phyloP scores from a whole-genome alignment of 2,329 filamentous ascomycete genomes.

The Fusarium guadeloupense region DNA sequence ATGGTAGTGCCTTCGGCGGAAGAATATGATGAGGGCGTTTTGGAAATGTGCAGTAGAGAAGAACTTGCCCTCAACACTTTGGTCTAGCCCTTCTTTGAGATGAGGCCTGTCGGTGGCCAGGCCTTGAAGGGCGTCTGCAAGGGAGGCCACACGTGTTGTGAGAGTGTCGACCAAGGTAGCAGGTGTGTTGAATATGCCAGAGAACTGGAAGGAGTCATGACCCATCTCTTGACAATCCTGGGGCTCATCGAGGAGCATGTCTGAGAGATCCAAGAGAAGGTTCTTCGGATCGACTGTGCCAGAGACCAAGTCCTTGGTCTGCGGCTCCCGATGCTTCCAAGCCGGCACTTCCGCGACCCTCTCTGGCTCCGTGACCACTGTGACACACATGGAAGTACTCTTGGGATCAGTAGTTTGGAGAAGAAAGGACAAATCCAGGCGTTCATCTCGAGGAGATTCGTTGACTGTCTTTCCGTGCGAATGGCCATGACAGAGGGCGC shows the following conservation, averaged over 20 bases:
- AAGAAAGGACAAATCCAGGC: slow-evolving; percentile 1
- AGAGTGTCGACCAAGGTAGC: not conserved
- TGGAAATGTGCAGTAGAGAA: slow-evolving; percentile 12
- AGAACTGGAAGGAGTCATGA: fast-evolving
- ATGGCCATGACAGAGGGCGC: slow-evolving; percentile 9
- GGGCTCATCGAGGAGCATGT: slow-evolving; percentile 12
- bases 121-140: not conserved
- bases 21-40: not conserved
- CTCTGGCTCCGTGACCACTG: slow-evolving; percentile 17
- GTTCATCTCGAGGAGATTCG: not conserved
- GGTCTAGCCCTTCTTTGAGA: not conserved
- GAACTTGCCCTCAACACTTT: not conserved
- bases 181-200: not conserved
- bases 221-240: not conserved
- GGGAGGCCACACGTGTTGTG: not conserved
- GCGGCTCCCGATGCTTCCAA: not conserved
- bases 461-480: not conserved
- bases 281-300: slow-evolving; percentile 11
- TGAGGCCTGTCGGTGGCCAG: slow-evolving; percentile 1
- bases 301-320: not conserved
- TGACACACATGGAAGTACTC: not conserved
- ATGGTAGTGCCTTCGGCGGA: slow-evolving; percentile 20
- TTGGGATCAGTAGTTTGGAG: slow-evolving; percentile 11
- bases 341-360: not conserved
- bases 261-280: slow-evolving; percentile 13